A percentile compares a stretch with the other conserved stretches of the same genome.
phyloP scores from a whole-genome alignment of 2,329 filamentous ascomycete species.

The Aureobasidium vineae region DNA sequence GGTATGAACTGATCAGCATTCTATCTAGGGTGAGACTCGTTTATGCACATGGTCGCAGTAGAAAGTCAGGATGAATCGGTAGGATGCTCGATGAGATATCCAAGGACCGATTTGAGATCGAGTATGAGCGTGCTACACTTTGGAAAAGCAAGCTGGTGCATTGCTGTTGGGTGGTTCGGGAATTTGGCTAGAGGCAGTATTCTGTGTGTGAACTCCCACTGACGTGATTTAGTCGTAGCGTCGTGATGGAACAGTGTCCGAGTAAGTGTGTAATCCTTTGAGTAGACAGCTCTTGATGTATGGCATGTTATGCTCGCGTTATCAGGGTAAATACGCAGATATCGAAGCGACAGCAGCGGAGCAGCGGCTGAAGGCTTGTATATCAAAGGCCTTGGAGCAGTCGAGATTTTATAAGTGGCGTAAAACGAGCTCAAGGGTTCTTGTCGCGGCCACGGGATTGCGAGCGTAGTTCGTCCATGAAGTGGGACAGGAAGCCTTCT shows the following conservation, averaged over 20 bases:
- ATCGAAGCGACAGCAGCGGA: too few relatives aligned
- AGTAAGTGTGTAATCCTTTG: neutral
- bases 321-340: too few relatives aligned
- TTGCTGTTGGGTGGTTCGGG: neutral
- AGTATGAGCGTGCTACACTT: too few relatives aligned
- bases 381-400: too few relatives aligned
- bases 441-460: slow-evolving; percentile 42
- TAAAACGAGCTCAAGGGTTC: neutral
- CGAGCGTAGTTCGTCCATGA: slow-evolving; percentile 51
- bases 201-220: neutral
- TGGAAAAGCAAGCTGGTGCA: too few relatives aligned
- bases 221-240: neutral
- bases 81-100: neutral
- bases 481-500: slow-evolving; percentile 47
- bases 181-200: neutral
- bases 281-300: neutral
- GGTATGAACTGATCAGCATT: neutral
- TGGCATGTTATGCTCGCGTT: neutral
- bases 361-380: too few relatives aligned
- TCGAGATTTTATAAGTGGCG: neutral
- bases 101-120: too few relatives aligned
- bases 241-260: neutral
- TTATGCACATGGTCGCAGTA: neutral
- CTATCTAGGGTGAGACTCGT: neutral
- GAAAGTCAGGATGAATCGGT: neutral